phyloP scores from a whole-genome alignment of 2,329 filamentous ascomycete genomes.

The Botryosphaeria dothidea region DNA sequence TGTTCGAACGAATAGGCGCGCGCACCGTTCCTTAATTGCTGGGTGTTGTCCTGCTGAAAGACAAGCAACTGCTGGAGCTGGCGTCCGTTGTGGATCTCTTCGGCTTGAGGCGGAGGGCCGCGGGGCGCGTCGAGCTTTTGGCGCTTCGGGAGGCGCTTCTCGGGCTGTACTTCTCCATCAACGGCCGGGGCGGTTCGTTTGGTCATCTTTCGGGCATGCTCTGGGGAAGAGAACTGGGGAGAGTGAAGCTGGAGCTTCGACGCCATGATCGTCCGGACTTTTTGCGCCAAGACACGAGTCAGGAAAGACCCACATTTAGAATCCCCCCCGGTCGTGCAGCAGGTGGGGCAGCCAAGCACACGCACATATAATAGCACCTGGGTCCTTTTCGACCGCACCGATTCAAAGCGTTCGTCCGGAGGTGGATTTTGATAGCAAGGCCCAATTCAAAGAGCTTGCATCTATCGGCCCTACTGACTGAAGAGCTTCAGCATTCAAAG shows the following conservation, averaged over 20 bases:
- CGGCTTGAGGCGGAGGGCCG: slow-evolving; percentile 22
- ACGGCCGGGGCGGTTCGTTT: slow-evolving; percentile 31
- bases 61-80: slow-evolving; percentile 38
- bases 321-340: neutral
- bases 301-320: neutral
- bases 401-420: no score
- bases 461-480: no score
- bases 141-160: slow-evolving; percentile 33
- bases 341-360: no score
- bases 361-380: no score
- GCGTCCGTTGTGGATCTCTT: slow-evolving; percentile 35
- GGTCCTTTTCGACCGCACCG: no score
- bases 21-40: slow-evolving; percentile 33
- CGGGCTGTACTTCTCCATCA: neutral
- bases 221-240: neutral
- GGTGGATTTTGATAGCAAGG: no score
- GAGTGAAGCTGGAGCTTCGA: neutral
- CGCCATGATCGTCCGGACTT: slow-evolving; percentile 13
- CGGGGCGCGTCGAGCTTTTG: slow-evolving; percentile 28
- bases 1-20: no score
- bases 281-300: slow-evolving; percentile 15
- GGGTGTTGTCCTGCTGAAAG: slow-evolving; percentile 37
- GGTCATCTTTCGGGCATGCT: slow-evolving; percentile 21
- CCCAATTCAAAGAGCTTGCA: no score
- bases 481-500: no score